Conservation (phyloP, 371 early-diverging fungal species). For the Lichtheimia ramosa region DNA sequence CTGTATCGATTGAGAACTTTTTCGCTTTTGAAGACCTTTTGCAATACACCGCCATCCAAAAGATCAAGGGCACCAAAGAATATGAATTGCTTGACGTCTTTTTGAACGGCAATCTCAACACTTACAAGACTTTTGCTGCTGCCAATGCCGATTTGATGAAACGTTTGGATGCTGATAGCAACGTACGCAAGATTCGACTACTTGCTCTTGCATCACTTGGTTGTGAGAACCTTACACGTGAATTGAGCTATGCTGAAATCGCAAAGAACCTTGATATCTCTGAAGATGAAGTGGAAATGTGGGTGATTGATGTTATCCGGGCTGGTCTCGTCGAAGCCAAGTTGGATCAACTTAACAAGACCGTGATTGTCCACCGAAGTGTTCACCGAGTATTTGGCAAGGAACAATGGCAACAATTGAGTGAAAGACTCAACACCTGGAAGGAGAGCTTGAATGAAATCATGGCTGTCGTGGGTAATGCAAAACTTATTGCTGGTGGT, state of each 20-base stretch:
- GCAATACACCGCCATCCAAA: conserved; percentile 71
- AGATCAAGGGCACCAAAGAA: conserved; percentile 59
- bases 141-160: conserved; percentile 52
- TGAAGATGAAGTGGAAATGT: conserved; percentile 87
- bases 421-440: conserved; percentile 75
- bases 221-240: conserved; percentile 67
- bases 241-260: conserved; percentile 74
- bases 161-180: conserved; percentile 61
- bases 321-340: conserved; percentile 93
- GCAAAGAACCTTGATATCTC: conserved; percentile 74
- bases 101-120: conserved; percentile 66
- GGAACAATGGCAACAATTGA: conserved; percentile 81
- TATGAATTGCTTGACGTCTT: conserved; percentile 78
- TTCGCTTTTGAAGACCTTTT: conserved; percentile 82
- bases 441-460: conserved; percentile 77
- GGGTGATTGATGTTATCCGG: conserved; percentile 92
- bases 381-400: conserved; percentile 84
- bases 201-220: conserved; percentile 84
- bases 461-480: conserved; percentile 80
- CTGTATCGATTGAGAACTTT: conserved; percentile 72
- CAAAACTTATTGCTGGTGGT: conserved; percentile 70
- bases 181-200: conserved; percentile 81
- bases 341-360: conserved; percentile 87
- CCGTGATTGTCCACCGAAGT: conserved; percentile 75
- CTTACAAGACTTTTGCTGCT: conserved; percentile 63